Conservation (phyloP, 1,284 basidiomycete genomes). For the Salmacisia buchloeana region DNA sequence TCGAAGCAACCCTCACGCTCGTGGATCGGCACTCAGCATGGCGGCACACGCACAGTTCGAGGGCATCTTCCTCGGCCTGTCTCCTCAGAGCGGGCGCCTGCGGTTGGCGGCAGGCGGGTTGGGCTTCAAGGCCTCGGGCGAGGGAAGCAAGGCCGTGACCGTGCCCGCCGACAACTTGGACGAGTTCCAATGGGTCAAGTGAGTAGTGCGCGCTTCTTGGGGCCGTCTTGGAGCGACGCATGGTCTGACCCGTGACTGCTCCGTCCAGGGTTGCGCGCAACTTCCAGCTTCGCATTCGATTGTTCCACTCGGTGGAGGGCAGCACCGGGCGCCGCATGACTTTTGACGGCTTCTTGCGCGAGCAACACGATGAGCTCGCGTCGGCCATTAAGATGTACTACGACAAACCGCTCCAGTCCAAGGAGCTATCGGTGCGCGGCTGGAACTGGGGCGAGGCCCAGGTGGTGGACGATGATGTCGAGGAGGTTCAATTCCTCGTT, state of each 20-base stretch:
- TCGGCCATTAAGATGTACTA: constrained; percentile 61
- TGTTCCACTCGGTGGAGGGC: constrained; percentile 61
- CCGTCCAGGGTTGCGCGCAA: constrained; percentile 70
- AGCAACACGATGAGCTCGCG: constrained; percentile 57
- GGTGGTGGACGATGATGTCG: constrained; percentile 66
- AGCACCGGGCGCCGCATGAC: constrained; percentile 58
- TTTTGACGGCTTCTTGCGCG: constrained; percentile 91
- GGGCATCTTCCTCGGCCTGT: constrained; percentile 69
- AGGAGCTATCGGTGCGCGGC: constrained; percentile 82
- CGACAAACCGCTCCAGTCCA: constrained; percentile 73
- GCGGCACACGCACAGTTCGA: constrained; percentile 62
- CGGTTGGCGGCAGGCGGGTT: constrained; percentile 43
- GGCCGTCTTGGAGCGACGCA: not conserved
- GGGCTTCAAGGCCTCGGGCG: constrained; percentile 39
- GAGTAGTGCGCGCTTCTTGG: not conserved
- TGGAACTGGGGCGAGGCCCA: constrained; percentile 90
- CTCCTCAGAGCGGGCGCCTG: constrained; percentile 67
- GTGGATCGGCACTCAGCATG: not conserved
- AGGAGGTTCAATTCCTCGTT: constrained; percentile 88
- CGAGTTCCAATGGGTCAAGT: constrained; percentile 38
- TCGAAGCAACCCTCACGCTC: not conserved
- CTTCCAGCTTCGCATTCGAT: constrained; percentile 77
- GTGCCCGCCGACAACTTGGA: constrained; percentile 40
- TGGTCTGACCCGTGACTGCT: not conserved
- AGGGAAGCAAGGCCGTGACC: constrained; percentile 30